Evolutionary conservation across 768 basidiomycete genomes (phyloP), one percentile per base, ranked within the genome.

Genomic region (Psilocybe cubensis): DNA sequence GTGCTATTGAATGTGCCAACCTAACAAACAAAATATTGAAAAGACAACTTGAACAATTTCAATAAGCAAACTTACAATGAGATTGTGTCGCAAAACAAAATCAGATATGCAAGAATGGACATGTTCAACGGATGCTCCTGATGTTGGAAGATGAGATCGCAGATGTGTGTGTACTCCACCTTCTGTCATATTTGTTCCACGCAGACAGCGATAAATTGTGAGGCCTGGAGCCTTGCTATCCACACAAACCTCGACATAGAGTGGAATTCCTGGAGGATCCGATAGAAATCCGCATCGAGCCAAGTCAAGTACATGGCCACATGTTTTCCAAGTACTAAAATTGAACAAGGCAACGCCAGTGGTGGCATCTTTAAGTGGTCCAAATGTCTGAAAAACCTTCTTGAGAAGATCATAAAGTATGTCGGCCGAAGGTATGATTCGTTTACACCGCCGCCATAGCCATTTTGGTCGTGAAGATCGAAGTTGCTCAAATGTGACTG

Each of bases 101-200:
- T 69, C 71, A 9, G 45, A 20, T 2, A 73, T 51, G 20, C 67
- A 47, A 4, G 61, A 57, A 48, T 66, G 47, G 0, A 60, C 54
- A 62, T 71, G 64, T 2, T 56, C 51, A 1, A 64, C 38, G 2
- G 71, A 72, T 4, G 52, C 63, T 10, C 64, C 67, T 21, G 59
- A 71, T 1, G 58, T 57, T 9, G 66, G 70, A 10, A 69, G 23
- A 12, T 49, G 57, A 23, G 63, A 31, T 3, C 54, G 58, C 9
- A 73, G 54, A 52, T 67, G 68, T 0, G 61, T 62, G 48, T 77
- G 74, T 6, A 77, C 68, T 17, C 70, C 71, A 31, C 75, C 73
- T 59, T 76, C 70, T 9, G 69, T 69, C 9, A 46, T 52, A 21
- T 75, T 75, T 1, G 75, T 75, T 0, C 73, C 73, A 2, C 64